Evolutionary conservation across 768 basidiomycete species (phyloP).

Genomic region (Leccinellum albellum): DNA sequence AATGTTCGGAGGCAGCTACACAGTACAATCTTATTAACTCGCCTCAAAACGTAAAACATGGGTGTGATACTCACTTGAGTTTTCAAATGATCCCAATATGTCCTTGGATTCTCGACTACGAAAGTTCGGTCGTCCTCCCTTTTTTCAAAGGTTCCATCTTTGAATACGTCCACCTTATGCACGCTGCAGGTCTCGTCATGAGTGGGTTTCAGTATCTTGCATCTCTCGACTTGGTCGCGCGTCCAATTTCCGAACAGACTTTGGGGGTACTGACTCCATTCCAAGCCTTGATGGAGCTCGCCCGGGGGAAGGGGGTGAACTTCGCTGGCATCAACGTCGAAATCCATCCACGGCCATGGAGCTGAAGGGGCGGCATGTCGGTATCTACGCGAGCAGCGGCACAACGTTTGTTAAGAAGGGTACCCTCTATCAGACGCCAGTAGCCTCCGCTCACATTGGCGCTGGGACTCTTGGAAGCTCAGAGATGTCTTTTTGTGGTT

Average conservation of each 20-base stretch:
- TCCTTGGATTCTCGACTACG: constrained; percentile 14
- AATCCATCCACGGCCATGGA: constrained; percentile 42
- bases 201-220: constrained; percentile 21
- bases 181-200: constrained; percentile 13
- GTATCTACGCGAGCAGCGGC: constrained; percentile 20
- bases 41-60: not conserved
- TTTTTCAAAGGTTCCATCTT: constrained; percentile 16
- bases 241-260: constrained; percentile 36
- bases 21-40: not conserved
- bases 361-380: constrained; percentile 40
- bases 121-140: not conserved
- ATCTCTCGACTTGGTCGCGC: constrained; percentile 28
- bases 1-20: constrained; percentile 31
- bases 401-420: not conserved
- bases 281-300: not conserved
- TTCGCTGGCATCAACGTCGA: constrained; percentile 27
- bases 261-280: constrained; percentile 31
- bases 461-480: constrained; percentile 21
- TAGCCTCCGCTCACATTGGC: constrained; percentile 23
- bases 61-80: constrained; percentile 30
- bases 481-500: constrained; percentile 8
- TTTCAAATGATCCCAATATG: constrained; percentile 31
- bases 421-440: not conserved
- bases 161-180: constrained; percentile 23
- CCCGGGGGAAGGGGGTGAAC: constrained; percentile 16